Percentiles rank a stretch among this genome's conserved stretches.
These are phyloP conservation scores for Umbelopsis sp. DNA, from an alignment of 192 early-diverging fungal species.

Conservation along the genomic window DNA sequence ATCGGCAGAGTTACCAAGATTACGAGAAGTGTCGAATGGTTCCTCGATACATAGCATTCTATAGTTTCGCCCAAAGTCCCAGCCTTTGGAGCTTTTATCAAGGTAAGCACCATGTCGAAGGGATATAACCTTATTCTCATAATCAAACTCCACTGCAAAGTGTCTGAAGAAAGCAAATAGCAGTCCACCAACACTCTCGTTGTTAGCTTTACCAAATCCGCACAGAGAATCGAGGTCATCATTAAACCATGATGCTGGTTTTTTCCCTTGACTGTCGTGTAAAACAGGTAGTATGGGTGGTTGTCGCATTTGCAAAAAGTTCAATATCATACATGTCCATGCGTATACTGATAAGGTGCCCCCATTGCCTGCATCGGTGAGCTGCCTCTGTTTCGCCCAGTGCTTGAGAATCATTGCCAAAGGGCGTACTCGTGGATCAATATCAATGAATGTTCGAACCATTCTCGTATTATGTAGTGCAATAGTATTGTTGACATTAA, in stretches of 20 bases:
- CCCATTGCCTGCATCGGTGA: slow-evolving; percentile 93
- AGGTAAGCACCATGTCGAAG: slow-evolving; percentile 79
- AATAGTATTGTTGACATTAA: slow-evolving; percentile 92
- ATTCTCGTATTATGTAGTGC: slow-evolving; percentile 89
- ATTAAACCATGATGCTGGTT: slow-evolving; percentile 76
- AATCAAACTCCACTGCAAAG: slow-evolving; percentile 85
- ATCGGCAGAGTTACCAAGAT: slow-evolving; percentile 91
- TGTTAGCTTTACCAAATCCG: slow-evolving; percentile 71
- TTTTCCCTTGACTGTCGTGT: slow-evolving; percentile 57
- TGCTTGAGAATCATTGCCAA: slow-evolving; percentile 93
- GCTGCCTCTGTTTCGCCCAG: slow-evolving; percentile 82
- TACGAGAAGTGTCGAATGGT: slow-evolving; percentile 86
- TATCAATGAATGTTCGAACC: slow-evolving; percentile 86
- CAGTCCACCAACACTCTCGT: slow-evolving; percentile 75
- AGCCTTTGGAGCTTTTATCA: slow-evolving; percentile 83
- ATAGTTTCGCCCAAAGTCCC: slow-evolving; percentile 74
- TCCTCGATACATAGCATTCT: slow-evolving; percentile 89
- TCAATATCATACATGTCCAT: slow-evolving; percentile 91
- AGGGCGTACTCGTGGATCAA: slow-evolving; percentile 87
- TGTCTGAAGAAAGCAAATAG: slow-evolving; percentile 85
- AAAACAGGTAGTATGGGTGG: slow-evolving; percentile 90
- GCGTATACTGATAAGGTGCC: slow-evolving; percentile 94
- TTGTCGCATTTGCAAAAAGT: slow-evolving; percentile 88
- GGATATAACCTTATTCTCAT: slow-evolving; percentile 77
- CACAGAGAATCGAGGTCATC: slow-evolving; percentile 65